Conservation (phyloP, 768 basidiomycete species). For the Lactarius pseudohatsudake region DNA sequence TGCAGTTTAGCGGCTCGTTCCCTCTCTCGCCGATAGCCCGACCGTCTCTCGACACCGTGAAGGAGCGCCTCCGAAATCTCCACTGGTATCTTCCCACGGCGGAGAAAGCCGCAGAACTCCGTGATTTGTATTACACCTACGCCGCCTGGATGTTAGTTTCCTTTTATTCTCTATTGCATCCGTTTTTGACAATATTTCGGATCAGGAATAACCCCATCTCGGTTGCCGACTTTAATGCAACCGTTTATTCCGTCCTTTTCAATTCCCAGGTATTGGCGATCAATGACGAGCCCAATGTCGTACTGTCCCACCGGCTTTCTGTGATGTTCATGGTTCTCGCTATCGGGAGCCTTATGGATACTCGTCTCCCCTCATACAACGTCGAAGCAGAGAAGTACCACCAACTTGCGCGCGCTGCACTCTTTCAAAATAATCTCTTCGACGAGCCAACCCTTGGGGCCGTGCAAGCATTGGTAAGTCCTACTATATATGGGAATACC, state of each 20-base stretch:
- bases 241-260: constrained; percentile 53
- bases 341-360: constrained; percentile 61
- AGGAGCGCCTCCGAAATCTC: constrained; percentile 53
- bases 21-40: constrained; percentile 52
- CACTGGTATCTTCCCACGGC: constrained; percentile 69
- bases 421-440: constrained; percentile 61
- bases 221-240: constrained; percentile 53
- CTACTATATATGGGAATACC: neutral
- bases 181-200: constrained; percentile 22
- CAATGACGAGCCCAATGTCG: constrained; percentile 39
- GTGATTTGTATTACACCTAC: constrained; percentile 59
- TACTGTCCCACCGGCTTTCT: constrained; percentile 54
- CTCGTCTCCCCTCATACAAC: constrained; percentile 51
- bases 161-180: constrained; percentile 50
- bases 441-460: constrained; percentile 61
- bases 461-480: constrained; percentile 62
- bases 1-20: constrained; percentile 63
- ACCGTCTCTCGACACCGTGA: constrained; percentile 40
- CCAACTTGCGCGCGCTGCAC: constrained; percentile 57
- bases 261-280: constrained; percentile 46
- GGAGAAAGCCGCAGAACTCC: constrained; percentile 57
- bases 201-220: constrained; percentile 64
- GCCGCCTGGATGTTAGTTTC: constrained; percentile 67
- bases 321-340: constrained; percentile 64
- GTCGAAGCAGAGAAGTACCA: constrained; percentile 58